phyloP scores from a whole-genome alignment of 2,329 filamentous ascomycete genomes.

The Graphilbum sp. region DNA sequence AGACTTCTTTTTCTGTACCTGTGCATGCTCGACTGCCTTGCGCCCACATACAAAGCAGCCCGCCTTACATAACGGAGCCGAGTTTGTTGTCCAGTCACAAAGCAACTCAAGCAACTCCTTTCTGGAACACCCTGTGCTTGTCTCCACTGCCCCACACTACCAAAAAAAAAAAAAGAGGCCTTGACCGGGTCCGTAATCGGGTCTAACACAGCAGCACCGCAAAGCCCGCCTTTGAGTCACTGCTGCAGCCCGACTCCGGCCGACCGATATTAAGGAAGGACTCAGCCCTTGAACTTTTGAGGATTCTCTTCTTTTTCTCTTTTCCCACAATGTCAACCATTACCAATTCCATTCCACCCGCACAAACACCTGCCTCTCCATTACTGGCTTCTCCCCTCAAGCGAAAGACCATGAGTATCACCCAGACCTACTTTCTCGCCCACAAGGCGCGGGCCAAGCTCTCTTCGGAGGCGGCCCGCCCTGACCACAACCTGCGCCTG shows the following conservation, averaged over 20 bases:
- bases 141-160: background rate
- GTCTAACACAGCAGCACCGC: background rate
- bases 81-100: background rate
- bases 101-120: too few relatives aligned
- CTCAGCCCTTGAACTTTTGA: too few relatives aligned
- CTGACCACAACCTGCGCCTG: conserved; percentile 87
- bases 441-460: conserved; percentile 96
- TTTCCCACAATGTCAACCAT: conserved; percentile 9
- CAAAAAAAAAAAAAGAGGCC: background rate
- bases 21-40: too few relatives aligned
- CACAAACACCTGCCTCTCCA: conserved; percentile 2
- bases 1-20: background rate
- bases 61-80: background rate
- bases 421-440: conserved; percentile 95
- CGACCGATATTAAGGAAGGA: background rate
- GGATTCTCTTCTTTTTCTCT: conserved; percentile 1
- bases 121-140: background rate
- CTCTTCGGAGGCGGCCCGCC: conserved; percentile 70
- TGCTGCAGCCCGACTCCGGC: background rate
- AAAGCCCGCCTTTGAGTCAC: conserved; percentile 5
- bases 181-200: conserved; percentile 4
- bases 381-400: conserved; percentile 25
- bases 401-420: conserved; percentile 89
- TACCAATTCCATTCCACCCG: conserved; percentile 2
- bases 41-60: background rate